phyloP scores from a whole-genome alignment of 2,329 filamentous ascomycete genomes.

The Pseudogymnoascus sp. region DNA sequence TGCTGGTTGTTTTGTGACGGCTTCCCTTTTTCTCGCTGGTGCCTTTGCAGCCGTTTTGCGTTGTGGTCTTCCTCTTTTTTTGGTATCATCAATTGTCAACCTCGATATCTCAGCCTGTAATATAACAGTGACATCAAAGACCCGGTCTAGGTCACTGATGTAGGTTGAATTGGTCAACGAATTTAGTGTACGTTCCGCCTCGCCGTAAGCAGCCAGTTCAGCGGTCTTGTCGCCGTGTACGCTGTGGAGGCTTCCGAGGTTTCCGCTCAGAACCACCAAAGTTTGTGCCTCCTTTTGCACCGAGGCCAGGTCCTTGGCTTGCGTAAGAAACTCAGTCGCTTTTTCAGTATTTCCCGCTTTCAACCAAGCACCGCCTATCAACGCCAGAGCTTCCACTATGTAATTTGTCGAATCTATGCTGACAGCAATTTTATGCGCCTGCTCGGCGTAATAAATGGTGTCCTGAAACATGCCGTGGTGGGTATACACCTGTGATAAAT shows the following conservation, averaged over 20 bases:
- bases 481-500: conserved; percentile 70
- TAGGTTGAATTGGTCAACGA: conserved; percentile 35
- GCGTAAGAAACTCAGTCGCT: conserved; percentile 47
- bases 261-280: conserved; percentile 43
- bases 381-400: conserved; percentile 45
- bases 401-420: conserved; percentile 30
- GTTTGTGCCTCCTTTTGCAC: conserved; percentile 38
- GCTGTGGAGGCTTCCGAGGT: conserved; percentile 47
- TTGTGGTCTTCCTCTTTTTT: conserved; percentile 21
- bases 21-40: conserved; percentile 14
- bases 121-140: conserved; percentile 15
- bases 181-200: conserved; percentile 38
- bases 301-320: conserved; percentile 46
- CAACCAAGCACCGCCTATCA: conserved; percentile 48
- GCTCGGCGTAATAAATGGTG: conserved; percentile 79
- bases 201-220: conserved; percentile 42
- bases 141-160: conserved; percentile 19
- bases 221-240: conserved; percentile 39
- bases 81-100: conserved; percentile 28
- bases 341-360: conserved; percentile 53
- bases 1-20: conserved; percentile 19
- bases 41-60: conserved; percentile 27
- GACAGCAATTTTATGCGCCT: conserved; percentile 66
- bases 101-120: conserved; percentile 21
- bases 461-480: conserved; percentile 84